Evolutionary conservation across 768 basidiomycete genomes (phyloP).

Genomic region (Pulveroboletus sp.): DNA sequence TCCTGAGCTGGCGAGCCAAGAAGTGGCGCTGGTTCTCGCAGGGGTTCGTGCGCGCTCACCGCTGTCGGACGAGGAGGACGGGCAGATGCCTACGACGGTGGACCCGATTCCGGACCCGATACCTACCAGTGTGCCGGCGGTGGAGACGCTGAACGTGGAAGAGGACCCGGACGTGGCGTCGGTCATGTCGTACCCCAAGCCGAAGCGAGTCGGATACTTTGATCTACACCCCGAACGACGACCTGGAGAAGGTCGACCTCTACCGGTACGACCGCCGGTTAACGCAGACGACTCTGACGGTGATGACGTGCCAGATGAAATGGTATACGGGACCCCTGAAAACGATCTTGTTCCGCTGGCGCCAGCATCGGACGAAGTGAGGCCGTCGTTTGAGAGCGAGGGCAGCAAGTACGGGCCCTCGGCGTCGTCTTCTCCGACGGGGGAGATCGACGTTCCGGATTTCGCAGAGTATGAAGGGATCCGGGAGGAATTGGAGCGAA

Average conservation of each 20-base stretch:
- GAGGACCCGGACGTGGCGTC: slow-evolving; percentile 45
- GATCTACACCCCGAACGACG: slow-evolving; percentile 75
- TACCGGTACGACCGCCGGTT: slow-evolving; percentile 25
- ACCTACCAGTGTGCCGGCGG: too few relatives aligned
- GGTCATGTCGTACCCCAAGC: slow-evolving; percentile 34
- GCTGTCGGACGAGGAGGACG: slow-evolving; percentile 41
- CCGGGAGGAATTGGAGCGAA: slow-evolving; percentile 23
- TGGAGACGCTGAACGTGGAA: slow-evolving; percentile 39
- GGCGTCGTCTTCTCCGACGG: slow-evolving; percentile 23
- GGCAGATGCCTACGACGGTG: slow-evolving; percentile 18
- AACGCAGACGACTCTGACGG: slow-evolving; percentile 33
- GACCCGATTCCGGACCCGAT: slow-evolving; percentile 8
- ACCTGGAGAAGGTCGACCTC: slow-evolving; percentile 24
- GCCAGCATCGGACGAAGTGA: slow-evolving; percentile 29
- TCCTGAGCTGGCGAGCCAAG: slow-evolving; percentile 68
- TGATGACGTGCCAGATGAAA: slow-evolving; percentile 33
- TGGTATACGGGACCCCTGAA: slow-evolving; percentile 32
- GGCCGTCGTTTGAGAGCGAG: slow-evolving; percentile 32
- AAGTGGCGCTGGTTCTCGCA: slow-evolving; percentile 69
- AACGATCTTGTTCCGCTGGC: slow-evolving; percentile 9
- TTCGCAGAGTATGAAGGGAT: slow-evolving; percentile 20
- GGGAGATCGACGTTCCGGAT: slow-evolving; percentile 32
- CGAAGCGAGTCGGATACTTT: slow-evolving; percentile 61
- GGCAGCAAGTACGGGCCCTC: slow-evolving; percentile 33
- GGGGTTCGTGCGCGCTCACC: slow-evolving; percentile 40